Percentiles rank a stretch among this genome's conserved stretches.
Evolutionary conservation across 169 alveolate species (phyloP).

Genomic region (Sarcocystis neurona): DNA sequence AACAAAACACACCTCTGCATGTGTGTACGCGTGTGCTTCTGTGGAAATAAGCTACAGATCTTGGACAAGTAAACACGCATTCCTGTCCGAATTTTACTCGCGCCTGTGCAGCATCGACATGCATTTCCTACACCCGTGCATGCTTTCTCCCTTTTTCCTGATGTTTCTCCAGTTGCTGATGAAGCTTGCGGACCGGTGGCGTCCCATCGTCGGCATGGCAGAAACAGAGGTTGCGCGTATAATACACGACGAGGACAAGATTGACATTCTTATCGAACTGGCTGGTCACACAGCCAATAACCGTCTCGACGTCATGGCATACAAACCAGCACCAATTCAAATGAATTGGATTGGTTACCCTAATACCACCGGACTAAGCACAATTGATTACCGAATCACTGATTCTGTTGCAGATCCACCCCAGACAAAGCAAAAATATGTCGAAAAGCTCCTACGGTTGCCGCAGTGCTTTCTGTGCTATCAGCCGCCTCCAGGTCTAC

Average conservation of each 20-base stretch:
- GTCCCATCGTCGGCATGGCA: conserved; percentile 68
- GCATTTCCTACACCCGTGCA: not conserved
- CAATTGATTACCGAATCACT: conserved; percentile 79
- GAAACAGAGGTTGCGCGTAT: conserved; percentile 68
- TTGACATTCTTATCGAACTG: conserved; percentile 80
- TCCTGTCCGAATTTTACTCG: too few relatives aligned
- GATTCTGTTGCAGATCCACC: conserved; percentile 75
- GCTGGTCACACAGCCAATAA: conserved; percentile 85
- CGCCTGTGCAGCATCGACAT: too few relatives aligned
- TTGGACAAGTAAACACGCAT: too few relatives aligned
- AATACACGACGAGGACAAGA: conserved; percentile 71
- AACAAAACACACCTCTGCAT: too few relatives aligned
- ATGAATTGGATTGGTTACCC: conserved; percentile 82
- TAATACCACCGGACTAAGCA: conserved; percentile 79
- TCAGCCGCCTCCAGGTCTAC: conserved; percentile 65
- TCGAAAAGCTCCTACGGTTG: conserved; percentile 75
- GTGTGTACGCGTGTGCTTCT: too few relatives aligned
- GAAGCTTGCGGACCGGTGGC: conserved; percentile 66
- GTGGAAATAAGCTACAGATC: too few relatives aligned
- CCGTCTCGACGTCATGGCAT: conserved; percentile 77
- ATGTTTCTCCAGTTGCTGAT: conserved; percentile 50
- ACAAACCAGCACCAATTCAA: conserved; percentile 76
- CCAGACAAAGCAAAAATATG: conserved; percentile 55
- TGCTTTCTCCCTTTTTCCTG: not conserved
- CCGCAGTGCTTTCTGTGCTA: conserved; percentile 79